phyloP scores from a whole-genome alignment of 495 filamentous ascomycete species.

The Cercophora scortea region DNA sequence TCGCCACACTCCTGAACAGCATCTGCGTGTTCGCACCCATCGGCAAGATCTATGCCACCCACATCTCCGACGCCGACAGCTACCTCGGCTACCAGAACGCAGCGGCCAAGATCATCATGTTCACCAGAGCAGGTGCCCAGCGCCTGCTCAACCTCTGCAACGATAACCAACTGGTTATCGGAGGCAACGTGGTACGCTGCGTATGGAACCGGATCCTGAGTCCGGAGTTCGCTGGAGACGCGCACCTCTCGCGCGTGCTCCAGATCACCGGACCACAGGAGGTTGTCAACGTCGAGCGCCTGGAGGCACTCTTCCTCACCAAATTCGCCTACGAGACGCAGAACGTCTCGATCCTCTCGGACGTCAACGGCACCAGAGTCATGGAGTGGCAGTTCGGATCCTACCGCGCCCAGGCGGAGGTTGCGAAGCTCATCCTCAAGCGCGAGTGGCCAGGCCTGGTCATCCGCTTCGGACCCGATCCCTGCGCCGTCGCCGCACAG shows the following conservation, averaged over 20 bases:
- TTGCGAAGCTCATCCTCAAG: neutral
- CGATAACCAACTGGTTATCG: neutral
- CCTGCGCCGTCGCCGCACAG: neutral
- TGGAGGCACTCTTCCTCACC: rapidly evolving
- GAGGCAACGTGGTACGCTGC: neutral
- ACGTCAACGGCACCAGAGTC: neutral
- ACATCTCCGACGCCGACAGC: neutral
- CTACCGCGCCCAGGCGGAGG: neutral
- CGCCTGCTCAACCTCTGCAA: neutral
- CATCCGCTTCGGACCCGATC: neutral
- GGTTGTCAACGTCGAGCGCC: neutral
- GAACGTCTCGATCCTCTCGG: neutral
- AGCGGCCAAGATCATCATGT: neutral
- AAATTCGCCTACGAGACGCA: neutral
- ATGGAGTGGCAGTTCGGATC: neutral
- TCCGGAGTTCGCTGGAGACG: neutral
- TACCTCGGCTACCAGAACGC: neutral
- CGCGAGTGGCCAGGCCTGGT: neutral
- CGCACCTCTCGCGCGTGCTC: neutral
- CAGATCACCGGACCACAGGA: neutral
- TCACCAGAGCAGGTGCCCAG: neutral
- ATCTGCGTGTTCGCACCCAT: neutral
- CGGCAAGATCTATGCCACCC: neutral
- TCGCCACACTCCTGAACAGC: neutral
- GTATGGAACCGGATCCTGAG: neutral